Evolutionary conservation across 495 filamentous ascomycete species (phyloP), one percentile per base, ranked within the genome.

Genomic region (Penicillium bovifimosum): DNA sequence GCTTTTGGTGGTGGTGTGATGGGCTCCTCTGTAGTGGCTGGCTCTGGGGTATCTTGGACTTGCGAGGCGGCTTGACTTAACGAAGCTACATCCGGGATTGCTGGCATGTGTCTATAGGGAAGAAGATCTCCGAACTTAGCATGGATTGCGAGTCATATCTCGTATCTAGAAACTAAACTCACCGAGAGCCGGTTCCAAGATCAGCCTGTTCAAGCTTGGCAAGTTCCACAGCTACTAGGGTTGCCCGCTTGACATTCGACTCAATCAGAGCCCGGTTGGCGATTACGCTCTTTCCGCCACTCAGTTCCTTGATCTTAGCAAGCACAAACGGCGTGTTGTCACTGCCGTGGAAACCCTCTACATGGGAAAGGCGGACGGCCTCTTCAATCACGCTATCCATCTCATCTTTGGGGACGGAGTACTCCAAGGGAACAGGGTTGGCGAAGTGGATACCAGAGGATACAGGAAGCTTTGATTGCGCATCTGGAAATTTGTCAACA

Each of bases 321-420:
- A 98, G 76, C 47, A 97, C 84, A 59, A 88, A 97, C 1, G 93
- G 93, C 0, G 93, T 98, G 59, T 95, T 93, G 44, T 83, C 82
- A 57, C 80, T 88, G 5, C 93, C 93, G 6, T 72, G 73, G 41
- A 80, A 78, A 5, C 87, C 89, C 56, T 83, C 77, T 36, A 80
- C 75, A 27, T 84, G 71, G 6, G 93, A 90, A 61, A 88, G 81
- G 14, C 71, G 66, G 17, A 96, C 73, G 0, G 93, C 92, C 53
- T 83, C 77, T 39, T 79, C 73, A 56, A 97, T 93, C 42, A 84
- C 73, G 7, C 56, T 63, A 62, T 91, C 80, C 74, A 98, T 96
- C 48, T 90, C 80, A 18, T 63, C 56, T 54, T 84, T 80, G 5
- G 88, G 75, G 26, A 98, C 84, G 4, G 83, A 85, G 57, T 78